Evolutionary conservation across 1,284 basidiomycete genomes (phyloP), one percentile per base, ranked within the genome.

Genomic region (Xerocomus amazonicus): DNA sequence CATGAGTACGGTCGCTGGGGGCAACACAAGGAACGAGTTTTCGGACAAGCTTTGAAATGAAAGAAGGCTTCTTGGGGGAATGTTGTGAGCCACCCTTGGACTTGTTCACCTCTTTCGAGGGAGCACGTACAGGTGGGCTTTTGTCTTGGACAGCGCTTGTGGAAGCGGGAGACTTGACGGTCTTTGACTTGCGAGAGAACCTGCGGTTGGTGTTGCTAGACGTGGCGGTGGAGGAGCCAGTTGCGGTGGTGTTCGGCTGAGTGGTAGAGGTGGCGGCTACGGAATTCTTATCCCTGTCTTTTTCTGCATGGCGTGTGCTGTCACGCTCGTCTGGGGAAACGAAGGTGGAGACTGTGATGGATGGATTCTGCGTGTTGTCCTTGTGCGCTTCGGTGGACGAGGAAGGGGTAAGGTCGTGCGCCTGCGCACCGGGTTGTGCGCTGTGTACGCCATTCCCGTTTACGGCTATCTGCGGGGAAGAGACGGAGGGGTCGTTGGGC

Each of bases 1-100:
- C 57, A 53, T 73, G 75, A 23, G 72, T 59, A 51, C 66, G 65
- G 44, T 63, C 65, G 38, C 66, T 70, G 16, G 76, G 70, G 14
- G 71, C 70, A 43, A 78, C 68, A 51, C 78, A 80, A 17, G 77
- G 78, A 28, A 79, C 71, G 45, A 79, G 68, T 47, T 72, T 75
- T 51, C 71, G 71, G 46, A 79, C 62, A 35, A 79, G 62, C 56
- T 71, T 74, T 47, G 73, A 70, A 43, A 79, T 67, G 52, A 80
- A 64, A 32, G 75, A 76, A 47, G 60, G 56, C 62, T 72, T 76
- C 52, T 65, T 63, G 48, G 59, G 49, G 45, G 67, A 66, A 64
- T n/a, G 60, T 54, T 58, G 64, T 63, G 68, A 69, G 63, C 67
- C 63, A 61, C 43, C 52, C 54, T 56, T 65, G 62, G 68, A 66